These are phyloP conservation scores for Bimuria novae-zelandiae DNA, from an alignment of 2,329 filamentous ascomycete species.

Conservation along the genomic window DNA sequence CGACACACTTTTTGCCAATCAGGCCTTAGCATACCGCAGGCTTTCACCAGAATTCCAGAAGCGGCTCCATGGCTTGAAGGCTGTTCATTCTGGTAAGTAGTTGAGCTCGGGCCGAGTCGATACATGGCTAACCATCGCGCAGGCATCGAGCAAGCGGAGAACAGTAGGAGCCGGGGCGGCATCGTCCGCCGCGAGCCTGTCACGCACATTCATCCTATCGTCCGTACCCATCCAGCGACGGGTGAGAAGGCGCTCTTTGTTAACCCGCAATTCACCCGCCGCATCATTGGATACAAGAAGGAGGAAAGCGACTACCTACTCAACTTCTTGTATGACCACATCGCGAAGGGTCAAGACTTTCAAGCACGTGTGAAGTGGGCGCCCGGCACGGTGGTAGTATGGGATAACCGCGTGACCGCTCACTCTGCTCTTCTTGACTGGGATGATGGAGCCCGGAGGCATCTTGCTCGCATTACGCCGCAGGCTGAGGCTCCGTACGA, in stretches of 20 bases:
- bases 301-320: slow-evolving; percentile 80
- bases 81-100: slow-evolving; percentile 73
- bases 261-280: slow-evolving; percentile 82
- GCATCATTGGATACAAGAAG: slow-evolving; percentile 82
- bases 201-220: slow-evolving; percentile 73
- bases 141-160: slow-evolving; percentile 73
- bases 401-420: slow-evolving; percentile 81
- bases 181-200: slow-evolving; percentile 78
- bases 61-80: slow-evolving; percentile 78
- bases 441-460: slow-evolving; percentile 76
- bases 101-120: not conserved
- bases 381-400: slow-evolving; percentile 78
- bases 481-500: slow-evolving; percentile 79
- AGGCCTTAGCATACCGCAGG: slow-evolving; percentile 78
- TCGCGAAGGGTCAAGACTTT: slow-evolving; percentile 72
- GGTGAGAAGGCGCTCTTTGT: slow-evolving; percentile 84
- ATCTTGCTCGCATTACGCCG: slow-evolving; percentile 80
- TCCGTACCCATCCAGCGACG: slow-evolving; percentile 78
- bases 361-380: slow-evolving; percentile 79
- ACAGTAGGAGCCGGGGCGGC: slow-evolving; percentile 67
- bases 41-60: slow-evolving; percentile 79
- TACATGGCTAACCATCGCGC: slow-evolving; percentile 30
- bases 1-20: slow-evolving; percentile 82
- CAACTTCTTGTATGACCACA: slow-evolving; percentile 78
- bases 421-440: slow-evolving; percentile 83